A percentile compares a stretch with the other conserved stretches of the same genome.
These are phyloP conservation scores for Flueggea neowawraea DNA, from an alignment of 441 rosid genomes.

Conservation along the genomic window DNA sequence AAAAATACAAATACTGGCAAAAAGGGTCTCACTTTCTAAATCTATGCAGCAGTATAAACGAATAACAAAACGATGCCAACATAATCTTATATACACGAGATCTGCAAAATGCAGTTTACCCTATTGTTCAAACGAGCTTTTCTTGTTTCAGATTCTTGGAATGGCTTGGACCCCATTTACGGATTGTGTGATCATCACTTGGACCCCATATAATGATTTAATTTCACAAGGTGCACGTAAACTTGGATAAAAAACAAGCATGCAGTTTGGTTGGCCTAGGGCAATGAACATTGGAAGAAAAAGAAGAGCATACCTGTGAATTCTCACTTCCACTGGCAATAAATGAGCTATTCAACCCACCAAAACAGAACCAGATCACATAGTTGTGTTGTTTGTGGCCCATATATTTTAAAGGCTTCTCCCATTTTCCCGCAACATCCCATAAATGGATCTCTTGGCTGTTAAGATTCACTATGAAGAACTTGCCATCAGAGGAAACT, in stretches of 20 bases:
- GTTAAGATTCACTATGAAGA: conserved; percentile 75
- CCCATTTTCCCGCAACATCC: conserved; percentile 76
- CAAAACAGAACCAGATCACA: conserved; percentile 91
- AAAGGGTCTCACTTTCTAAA: conserved; percentile 16
- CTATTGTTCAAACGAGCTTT: conserved; percentile 13
- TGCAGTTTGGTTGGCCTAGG: too few species aligned
- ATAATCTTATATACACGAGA: conserved; percentile 16
- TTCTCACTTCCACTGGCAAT: conserved; percentile 96
- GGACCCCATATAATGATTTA: conserved; percentile 15
- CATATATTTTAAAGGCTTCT: conserved; percentile 45
- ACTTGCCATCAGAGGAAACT: conserved; percentile 59
- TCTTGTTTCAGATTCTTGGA: conserved; percentile 17
- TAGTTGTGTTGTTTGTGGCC: conserved; percentile 82
- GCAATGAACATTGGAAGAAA: neutral
- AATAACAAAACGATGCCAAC: conserved; percentile 19
- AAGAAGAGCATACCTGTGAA: conserved; percentile 51
- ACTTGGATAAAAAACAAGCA: too few species aligned
- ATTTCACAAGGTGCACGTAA: too few species aligned
- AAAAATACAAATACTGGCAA: too few species aligned
- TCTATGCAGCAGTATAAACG: conserved; percentile 5
- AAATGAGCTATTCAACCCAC: conserved; percentile 71
- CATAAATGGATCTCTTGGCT: conserved; percentile 90
- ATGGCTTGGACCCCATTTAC: conserved; percentile 70
- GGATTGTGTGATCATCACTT: conserved; percentile 83
- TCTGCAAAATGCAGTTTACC: neutral